Conservation (phyloP, 495 filamentous ascomycete genomes). For the Podospora anserina region DNA sequence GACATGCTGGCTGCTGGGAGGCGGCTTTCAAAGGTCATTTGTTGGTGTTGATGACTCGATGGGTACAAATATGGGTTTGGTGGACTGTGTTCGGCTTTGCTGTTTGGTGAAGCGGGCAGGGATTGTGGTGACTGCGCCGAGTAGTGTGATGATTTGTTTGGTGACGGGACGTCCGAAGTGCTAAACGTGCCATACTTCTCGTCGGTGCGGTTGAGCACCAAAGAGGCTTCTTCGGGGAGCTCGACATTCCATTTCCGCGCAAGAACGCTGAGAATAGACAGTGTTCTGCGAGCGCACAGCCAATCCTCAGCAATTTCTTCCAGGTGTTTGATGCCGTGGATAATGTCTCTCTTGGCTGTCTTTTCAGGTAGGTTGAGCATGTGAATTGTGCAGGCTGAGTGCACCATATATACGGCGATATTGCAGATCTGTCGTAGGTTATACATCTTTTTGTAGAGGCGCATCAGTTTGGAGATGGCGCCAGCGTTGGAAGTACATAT, state of each 20-base stretch:
- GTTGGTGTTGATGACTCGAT: constrained; percentile 18
- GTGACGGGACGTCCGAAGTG: constrained; percentile 55
- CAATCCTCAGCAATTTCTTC: constrained; percentile 96
- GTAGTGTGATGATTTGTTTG: constrained; percentile 26
- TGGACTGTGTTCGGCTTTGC: constrained; percentile 24
- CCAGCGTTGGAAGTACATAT: constrained; percentile 85
- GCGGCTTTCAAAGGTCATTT: constrained; percentile 20
- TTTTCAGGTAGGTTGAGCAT: constrained; percentile 90
- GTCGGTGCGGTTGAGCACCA: constrained; percentile 65
- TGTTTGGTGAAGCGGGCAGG: constrained; percentile 20
- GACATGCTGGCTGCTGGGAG: constrained; percentile 22
- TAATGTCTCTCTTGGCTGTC: constrained; percentile 80
- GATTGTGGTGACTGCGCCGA: constrained; percentile 32
- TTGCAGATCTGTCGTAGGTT: constrained; percentile 92
- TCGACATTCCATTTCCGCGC: constrained; percentile 84
- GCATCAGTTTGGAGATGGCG: constrained; percentile 84
- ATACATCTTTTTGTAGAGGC: constrained; percentile 88
- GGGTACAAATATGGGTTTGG: constrained; percentile 27
- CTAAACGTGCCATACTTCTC: constrained; percentile 53
- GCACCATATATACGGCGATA: constrained; percentile 90
- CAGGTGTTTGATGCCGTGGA: constrained; percentile 84
- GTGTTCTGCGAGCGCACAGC: constrained; percentile 82
- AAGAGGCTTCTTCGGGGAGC: constrained; percentile 75
- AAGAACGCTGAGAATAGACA: constrained; percentile 81
- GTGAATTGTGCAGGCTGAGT: constrained; percentile 91